phyloP scores from a whole-genome alignment of 495 filamentous ascomycete genomes.

The Aspergillus sclerotioniger region DNA sequence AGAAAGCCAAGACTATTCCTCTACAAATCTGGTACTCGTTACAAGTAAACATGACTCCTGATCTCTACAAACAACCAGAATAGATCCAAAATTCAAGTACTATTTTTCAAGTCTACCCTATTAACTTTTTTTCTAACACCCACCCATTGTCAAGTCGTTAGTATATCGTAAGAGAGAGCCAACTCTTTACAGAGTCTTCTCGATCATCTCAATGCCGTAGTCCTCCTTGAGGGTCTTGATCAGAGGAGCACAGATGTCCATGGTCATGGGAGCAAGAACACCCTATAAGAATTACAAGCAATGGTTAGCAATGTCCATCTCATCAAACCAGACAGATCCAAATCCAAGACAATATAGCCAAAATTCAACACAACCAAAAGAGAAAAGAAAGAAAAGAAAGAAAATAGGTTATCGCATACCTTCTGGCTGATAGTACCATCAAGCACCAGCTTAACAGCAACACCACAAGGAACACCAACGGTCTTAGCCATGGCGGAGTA shows the following conservation, averaged over 20 bases:
- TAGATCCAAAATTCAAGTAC: neutral
- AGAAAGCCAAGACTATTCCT: neutral
- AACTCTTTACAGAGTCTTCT: slow-evolving; percentile 39
- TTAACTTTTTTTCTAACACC: neutral
- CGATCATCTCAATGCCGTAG: slow-evolving; percentile 52
- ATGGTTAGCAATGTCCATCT: neutral
- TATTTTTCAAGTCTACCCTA: slow-evolving; percentile 1
- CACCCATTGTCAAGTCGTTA: slow-evolving; percentile 13
- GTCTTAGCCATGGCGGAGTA: slow-evolving; percentile 91
- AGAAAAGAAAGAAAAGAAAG: neutral
- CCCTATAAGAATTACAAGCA: slow-evolving; percentile 36
- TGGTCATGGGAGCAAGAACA: slow-evolving; percentile 76
- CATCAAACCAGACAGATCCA: neutral
- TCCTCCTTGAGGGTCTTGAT: slow-evolving; percentile 66
- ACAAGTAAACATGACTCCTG: slow-evolving; percentile 6
- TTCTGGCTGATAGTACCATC: slow-evolving; percentile 74
- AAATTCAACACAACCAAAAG: neutral
- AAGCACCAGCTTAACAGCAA: slow-evolving; percentile 78
- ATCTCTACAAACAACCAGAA: neutral
- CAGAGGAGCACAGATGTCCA: slow-evolving; percentile 66
- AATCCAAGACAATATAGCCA: no score
- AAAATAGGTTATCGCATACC: slow-evolving; percentile 19
- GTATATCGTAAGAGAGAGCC: slow-evolving; percentile 1
- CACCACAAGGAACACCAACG: slow-evolving; percentile 62
- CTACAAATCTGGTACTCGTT: neutral